phyloP scores from a whole-genome alignment of 116 monocot species.

The Iris pallida region DNA sequence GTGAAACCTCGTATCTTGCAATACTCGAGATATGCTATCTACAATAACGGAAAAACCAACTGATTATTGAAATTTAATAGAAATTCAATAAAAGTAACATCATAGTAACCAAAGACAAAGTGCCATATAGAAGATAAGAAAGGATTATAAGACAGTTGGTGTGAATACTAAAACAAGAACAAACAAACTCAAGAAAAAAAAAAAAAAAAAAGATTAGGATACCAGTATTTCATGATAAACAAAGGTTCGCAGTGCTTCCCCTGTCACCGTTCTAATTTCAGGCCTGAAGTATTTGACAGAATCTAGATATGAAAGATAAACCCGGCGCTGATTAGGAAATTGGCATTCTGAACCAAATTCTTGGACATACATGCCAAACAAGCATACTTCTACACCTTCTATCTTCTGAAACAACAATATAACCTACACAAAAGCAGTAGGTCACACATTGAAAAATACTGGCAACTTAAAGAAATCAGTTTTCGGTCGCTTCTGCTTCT shows the following conservation, averaged over 20 bases:
- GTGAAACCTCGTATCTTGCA: slow-evolving; percentile 61
- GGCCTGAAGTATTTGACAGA: slow-evolving; percentile 76
- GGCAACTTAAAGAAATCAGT: neutral
- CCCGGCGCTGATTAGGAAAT: slow-evolving; percentile 62
- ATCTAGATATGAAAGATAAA: slow-evolving; percentile 76
- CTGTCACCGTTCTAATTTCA: slow-evolving; percentile 58
- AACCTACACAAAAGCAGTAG: slow-evolving; percentile 32
- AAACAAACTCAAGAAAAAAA: slow-evolving; percentile 1
- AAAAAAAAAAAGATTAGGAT: neutral
- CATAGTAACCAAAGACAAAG: neutral
- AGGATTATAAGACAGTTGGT: neutral
- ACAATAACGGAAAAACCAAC: slow-evolving; percentile 1
- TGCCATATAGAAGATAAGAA: neutral
- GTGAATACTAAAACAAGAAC: neutral
- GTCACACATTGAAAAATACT: neutral
- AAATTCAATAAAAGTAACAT: neutral
- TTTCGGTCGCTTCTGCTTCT: neutral
- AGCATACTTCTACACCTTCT: slow-evolving; percentile 67
- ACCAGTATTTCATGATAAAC: slow-evolving; percentile 91
- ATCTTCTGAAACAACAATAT: slow-evolving; percentile 74
- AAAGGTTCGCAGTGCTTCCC: slow-evolving; percentile 68
- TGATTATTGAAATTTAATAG: neutral
- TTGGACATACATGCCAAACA: slow-evolving; percentile 81
- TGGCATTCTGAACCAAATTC: slow-evolving; percentile 69
- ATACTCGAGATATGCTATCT: slow-evolving; percentile 74